Conservation (phyloP, 2,329 filamentous ascomycete genomes). For the Diaporthe ilicicola region DNA sequence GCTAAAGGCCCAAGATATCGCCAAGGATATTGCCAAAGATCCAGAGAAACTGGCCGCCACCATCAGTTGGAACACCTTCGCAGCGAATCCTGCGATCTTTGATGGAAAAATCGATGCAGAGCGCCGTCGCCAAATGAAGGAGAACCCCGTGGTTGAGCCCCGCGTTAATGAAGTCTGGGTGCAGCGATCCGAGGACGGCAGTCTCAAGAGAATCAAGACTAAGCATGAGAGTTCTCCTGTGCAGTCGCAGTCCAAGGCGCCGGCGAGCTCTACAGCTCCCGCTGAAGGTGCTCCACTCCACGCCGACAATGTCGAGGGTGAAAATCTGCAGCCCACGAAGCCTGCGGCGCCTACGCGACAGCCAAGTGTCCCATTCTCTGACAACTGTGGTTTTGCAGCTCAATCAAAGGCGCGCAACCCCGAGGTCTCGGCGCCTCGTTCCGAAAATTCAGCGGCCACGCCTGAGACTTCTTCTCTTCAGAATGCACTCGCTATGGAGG, state of each 20-base stretch:
- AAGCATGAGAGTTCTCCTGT: conserved; percentile 8
- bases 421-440: not conserved
- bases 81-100: not conserved
- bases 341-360: conserved; percentile 22
- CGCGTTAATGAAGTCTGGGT: conserved; percentile 51
- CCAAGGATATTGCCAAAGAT: conserved; percentile 34
- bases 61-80: not conserved
- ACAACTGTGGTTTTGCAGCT: conserved; percentile 3
- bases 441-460: not conserved
- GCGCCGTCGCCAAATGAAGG: conserved; percentile 21
- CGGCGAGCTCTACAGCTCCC: not conserved
- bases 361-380: conserved; percentile 12
- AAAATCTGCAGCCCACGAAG: not conserved
- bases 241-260: conserved; percentile 18
- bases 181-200: conserved; percentile 47
- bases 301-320: not conserved
- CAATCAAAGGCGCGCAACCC: not conserved
- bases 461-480: not conserved
- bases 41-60: conserved; percentile 36
- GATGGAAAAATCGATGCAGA: not conserved
- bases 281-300: not conserved
- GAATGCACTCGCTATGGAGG: conserved; percentile 20
- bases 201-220: conserved; percentile 51
- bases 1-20: conserved; percentile 36
- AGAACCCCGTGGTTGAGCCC: conserved; percentile 32